Evolutionary conservation across 2,329 filamentous ascomycete genomes (phyloP).

Genomic region (Cladorrhinum sp.): DNA sequence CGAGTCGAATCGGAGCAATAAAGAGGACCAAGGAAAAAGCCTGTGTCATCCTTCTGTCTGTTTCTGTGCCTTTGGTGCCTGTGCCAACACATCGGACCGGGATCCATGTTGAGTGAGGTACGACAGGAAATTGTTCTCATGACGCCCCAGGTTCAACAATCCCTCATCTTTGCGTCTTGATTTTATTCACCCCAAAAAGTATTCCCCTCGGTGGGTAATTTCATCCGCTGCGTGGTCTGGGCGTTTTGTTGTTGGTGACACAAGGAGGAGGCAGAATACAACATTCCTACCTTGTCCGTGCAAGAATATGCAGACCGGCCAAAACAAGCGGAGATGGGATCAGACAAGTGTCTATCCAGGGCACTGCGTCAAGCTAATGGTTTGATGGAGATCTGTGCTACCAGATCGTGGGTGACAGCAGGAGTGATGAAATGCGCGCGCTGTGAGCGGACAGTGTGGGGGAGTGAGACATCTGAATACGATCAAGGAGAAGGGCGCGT

Average conservation of each 20-base stretch:
- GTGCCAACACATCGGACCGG: neutral
- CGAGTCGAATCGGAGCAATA: constrained; percentile 4
- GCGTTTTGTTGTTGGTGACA: neutral
- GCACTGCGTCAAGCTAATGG: constrained; percentile 5
- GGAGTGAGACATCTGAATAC: constrained; percentile 1
- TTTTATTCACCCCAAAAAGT: neutral
- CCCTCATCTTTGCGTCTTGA: neutral
- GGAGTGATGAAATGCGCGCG: constrained; percentile 1
- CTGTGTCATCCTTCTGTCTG: constrained; percentile 6
- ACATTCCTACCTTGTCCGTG: neutral
- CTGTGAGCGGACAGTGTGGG: neutral
- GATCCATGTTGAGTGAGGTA: neutral
- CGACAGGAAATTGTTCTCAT: too few relatives aligned
- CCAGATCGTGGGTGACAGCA: constrained; percentile 21
- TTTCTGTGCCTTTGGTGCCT: neutral
- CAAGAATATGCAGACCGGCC: neutral
- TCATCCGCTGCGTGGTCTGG: neutral
- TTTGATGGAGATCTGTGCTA: constrained; percentile 16
- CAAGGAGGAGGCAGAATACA: neutral
- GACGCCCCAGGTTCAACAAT: neutral
- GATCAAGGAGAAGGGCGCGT: neutral
- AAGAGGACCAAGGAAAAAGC: neutral
- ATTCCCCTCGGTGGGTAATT: too few relatives aligned
- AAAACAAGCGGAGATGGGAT: neutral
- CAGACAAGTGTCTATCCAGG: neutral